Percentiles rank a stretch among this genome's conserved stretches.
These are phyloP conservation scores for Colletotrichum orchidophilum DNA, from an alignment of 2,329 filamentous ascomycete genomes.

Conservation along the genomic window DNA sequence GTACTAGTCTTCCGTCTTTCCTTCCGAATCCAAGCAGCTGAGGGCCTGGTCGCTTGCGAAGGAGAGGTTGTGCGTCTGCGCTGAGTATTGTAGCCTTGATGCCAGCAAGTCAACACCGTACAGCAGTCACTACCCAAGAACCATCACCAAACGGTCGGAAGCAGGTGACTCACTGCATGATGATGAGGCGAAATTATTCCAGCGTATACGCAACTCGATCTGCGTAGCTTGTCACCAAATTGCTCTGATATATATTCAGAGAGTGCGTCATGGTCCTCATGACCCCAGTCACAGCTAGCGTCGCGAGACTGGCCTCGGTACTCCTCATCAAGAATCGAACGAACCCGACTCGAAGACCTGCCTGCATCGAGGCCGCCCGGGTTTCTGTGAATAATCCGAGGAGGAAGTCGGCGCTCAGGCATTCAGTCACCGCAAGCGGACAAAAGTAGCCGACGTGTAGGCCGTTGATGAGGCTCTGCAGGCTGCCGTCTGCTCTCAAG, in stretches of 20 bases:
- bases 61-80: background rate
- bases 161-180: background rate
- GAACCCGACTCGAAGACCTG: background rate
- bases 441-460: conserved; percentile 53
- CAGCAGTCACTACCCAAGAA: background rate
- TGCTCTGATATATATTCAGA: background rate
- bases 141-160: background rate
- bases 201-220: background rate
- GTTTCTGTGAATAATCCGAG: background rate
- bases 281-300: background rate
- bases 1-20: background rate
- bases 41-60: background rate
- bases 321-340: background rate
- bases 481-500: conserved; percentile 35
- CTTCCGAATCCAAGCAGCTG: background rate
- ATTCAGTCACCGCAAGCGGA: conserved; percentile 50
- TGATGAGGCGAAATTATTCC: background rate
- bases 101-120: background rate
- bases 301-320: background rate
- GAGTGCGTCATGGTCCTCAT: background rate
- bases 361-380: background rate
- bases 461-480: conserved; percentile 44
- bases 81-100: background rate
- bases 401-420: conserved; percentile 49
- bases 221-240: background rate